Conservation (phyloP, 495 filamentous ascomycete species). For the Melanomma pulvis-pyrius region DNA sequence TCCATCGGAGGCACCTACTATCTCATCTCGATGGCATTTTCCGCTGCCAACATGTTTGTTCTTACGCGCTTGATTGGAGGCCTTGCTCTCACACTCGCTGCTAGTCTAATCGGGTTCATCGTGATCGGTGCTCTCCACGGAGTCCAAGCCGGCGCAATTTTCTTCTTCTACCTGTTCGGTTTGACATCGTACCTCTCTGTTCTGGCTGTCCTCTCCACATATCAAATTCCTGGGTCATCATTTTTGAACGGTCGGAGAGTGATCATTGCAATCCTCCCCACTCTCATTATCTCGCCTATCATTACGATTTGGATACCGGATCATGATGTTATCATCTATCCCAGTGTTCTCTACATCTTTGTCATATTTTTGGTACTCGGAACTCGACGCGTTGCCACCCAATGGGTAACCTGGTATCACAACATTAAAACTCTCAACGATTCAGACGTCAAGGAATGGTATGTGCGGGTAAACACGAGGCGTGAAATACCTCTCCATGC, state of each 20-base stretch:
- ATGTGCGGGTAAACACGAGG: constrained; percentile 18
- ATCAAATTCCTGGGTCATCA: constrained; percentile 57
- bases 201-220: constrained; percentile 55
- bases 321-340: constrained; percentile 42
- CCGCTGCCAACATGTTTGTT: constrained; percentile 64
- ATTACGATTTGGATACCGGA: constrained; percentile 36
- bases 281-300: constrained; percentile 43
- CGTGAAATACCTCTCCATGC: not conserved
- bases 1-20: constrained; percentile 63
- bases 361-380: constrained; percentile 38
- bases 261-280: constrained; percentile 40
- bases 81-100: constrained; percentile 56
- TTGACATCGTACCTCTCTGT: constrained; percentile 44
- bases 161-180: constrained; percentile 44
- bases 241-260: constrained; percentile 49
- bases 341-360: constrained; percentile 36
- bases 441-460: constrained; percentile 41
- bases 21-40: constrained; percentile 62
- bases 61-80: constrained; percentile 62
- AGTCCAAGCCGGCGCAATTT: constrained; percentile 39
- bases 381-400: constrained; percentile 47
- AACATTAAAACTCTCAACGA: constrained; percentile 43
- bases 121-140: constrained; percentile 49
- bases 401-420: constrained; percentile 43
- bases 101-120: constrained; percentile 55